phyloP scores from a whole-genome alignment of 371 early-diverging fungal species.

The Fennellomyces sp. region DNA sequence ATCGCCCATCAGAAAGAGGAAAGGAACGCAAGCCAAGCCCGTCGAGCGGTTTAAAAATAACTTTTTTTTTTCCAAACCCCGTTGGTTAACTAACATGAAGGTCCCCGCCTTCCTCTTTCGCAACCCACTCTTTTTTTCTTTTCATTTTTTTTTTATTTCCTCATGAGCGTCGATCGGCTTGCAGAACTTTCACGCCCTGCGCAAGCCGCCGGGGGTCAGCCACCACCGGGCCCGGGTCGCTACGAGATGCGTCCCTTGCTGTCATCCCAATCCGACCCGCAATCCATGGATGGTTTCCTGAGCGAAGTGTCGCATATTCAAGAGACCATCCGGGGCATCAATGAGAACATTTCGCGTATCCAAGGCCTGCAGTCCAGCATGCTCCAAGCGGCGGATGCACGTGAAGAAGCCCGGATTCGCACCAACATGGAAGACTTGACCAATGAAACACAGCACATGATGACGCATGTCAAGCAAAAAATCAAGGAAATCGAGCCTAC shows the following conservation, averaged over 20 bases:
- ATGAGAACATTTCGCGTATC: constrained; percentile 38
- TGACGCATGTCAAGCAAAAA: constrained; percentile 47
- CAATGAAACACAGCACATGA: constrained; percentile 36
- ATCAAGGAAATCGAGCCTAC: constrained; percentile 51
- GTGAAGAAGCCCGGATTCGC: constrained; percentile 30
- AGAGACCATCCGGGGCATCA: constrained; percentile 41
- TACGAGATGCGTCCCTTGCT: constrained; percentile 56
- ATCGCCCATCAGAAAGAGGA: no score
- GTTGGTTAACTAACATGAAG: no score
- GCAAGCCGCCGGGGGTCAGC: constrained; percentile 10
- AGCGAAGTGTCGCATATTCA: constrained; percentile 43
- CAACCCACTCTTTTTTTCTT: neutral
- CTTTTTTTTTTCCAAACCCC: neutral
- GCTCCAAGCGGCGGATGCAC: constrained; percentile 46
- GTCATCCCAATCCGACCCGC: constrained; percentile 26
- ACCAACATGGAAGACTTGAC: constrained; percentile 28
- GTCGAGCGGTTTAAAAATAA: no score
- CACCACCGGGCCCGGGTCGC: constrained; percentile 15
- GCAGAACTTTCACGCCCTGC: constrained; percentile 37
- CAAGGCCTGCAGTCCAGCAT: constrained; percentile 32
- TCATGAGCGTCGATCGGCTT: constrained; percentile 52
- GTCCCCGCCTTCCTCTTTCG: neutral
- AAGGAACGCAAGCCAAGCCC: no score
- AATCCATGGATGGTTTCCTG: constrained; percentile 37
- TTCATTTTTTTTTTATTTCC: neutral